Evolutionary conservation across 192 early-diverging fungal species (phyloP).

Genomic region (Backusella sp.): DNA sequence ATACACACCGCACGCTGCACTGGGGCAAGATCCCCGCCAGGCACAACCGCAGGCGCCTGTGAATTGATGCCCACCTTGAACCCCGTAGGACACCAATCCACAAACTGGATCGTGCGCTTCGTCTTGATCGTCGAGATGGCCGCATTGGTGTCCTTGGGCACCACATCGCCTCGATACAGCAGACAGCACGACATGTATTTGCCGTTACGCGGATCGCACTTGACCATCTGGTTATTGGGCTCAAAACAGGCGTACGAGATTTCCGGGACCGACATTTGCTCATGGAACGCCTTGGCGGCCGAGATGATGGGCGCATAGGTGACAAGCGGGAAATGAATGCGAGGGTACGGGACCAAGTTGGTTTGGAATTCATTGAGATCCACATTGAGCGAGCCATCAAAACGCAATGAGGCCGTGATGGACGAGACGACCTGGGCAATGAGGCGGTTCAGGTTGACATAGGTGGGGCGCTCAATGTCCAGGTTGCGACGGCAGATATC

Average conservation of each 20-base stretch:
- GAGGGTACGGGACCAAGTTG: constrained; percentile 99
- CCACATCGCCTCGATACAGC: constrained; percentile 98
- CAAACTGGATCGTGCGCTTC: constrained; percentile 95
- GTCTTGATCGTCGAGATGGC: constrained; percentile 91
- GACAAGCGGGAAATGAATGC: constrained; percentile 98
- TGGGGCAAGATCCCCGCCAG: constrained; percentile 92
- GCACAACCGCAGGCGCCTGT: constrained; percentile 87
- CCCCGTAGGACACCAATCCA: constrained; percentile 99
- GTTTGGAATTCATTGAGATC: constrained; percentile 99
- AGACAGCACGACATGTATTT: constrained; percentile 99
- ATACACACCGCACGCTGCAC: constrained; percentile 95
- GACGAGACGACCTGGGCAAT: constrained; percentile 99
- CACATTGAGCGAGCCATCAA: constrained; percentile 97
- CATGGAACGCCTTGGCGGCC: constrained; percentile 94
- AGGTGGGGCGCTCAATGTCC: constrained; percentile 94
- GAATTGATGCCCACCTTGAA: constrained; percentile 99
- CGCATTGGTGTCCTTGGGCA: constrained; percentile 94
- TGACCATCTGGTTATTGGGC: constrained; percentile 98
- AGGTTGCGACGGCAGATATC: constrained; percentile 98
- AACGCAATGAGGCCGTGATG: constrained; percentile 98
- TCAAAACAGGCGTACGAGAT: constrained; percentile 98
- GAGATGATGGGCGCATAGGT: constrained; percentile 96
- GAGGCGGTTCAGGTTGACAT: constrained; percentile 95
- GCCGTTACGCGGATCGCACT: constrained; percentile 95
- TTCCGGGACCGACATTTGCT: constrained; percentile 91